Evolutionary conservation across 2,329 filamentous ascomycete species (phyloP).

Genomic region (Trichocomaceae sp.): DNA sequence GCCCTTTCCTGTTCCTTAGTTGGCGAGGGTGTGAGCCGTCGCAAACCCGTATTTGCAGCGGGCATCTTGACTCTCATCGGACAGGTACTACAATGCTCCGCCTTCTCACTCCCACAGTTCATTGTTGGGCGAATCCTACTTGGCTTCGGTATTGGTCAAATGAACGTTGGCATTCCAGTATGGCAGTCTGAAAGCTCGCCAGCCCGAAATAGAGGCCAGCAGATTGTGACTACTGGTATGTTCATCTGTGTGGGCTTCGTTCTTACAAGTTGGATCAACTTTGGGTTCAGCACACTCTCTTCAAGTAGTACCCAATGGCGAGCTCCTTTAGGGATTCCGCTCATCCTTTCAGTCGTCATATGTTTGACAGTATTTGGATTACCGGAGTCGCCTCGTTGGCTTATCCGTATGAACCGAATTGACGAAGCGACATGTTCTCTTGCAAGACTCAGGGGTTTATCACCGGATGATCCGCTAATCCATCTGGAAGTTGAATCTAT

Average conservation of each 20-base stretch:
- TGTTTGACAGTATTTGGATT: slow-evolving; percentile 32
- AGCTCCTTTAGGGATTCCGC: slow-evolving; percentile 35
- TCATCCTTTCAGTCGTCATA: slow-evolving; percentile 27
- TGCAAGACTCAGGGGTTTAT: slow-evolving; percentile 10
- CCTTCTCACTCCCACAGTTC: slow-evolving; percentile 38
- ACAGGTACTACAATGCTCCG: slow-evolving; percentile 38
- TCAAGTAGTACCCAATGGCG: slow-evolving; percentile 37
- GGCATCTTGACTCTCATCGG: slow-evolving; percentile 36
- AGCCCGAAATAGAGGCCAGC: slow-evolving; percentile 41
- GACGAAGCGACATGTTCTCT: slow-evolving; percentile 2
- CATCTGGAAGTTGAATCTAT: slow-evolving; percentile 22
- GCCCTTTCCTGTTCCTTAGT: slow-evolving; percentile 39
- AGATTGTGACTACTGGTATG: slow-evolving; percentile 46
- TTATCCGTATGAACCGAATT: slow-evolving; percentile 2
- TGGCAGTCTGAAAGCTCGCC: slow-evolving; percentile 36
- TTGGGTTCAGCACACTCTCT: slow-evolving; percentile 35
- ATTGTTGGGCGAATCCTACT: slow-evolving; percentile 40
- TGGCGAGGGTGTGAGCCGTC: slow-evolving; percentile 39
- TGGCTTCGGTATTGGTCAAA: slow-evolving; percentile 37
- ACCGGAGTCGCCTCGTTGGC: slow-evolving; percentile 13
- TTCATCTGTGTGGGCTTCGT: slow-evolving; percentile 43
- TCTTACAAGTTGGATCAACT: slow-evolving; percentile 44
- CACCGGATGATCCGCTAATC: slow-evolving; percentile 32
- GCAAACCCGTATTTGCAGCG: slow-evolving; percentile 37
- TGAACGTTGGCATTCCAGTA: slow-evolving; percentile 42